Base-by-base conservation (phyloP, 2,329 filamentous ascomycete genomes). In the Aspergillus spinulosporus region DNA sequence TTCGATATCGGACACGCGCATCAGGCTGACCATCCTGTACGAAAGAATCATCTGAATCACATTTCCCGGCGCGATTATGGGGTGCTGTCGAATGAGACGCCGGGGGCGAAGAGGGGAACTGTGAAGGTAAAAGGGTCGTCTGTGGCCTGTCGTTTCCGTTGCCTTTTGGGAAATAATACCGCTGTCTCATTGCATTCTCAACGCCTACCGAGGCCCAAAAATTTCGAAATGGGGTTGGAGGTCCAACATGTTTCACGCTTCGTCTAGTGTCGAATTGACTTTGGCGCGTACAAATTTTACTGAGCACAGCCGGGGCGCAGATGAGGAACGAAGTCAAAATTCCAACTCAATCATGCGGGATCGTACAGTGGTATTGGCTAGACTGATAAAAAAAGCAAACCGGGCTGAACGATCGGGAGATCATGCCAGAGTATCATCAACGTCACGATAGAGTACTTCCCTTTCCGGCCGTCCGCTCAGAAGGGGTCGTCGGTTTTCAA, bases 401-500 rank as follows among this genome's bases (percentile, higher is more conserved):
- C 34, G 46, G 37, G 21, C 21, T 31, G 45, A 42, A 46, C 56
- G 6, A 28, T 45, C 11, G 21, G 14, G 52, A 58, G 48, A 40
- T 59, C 50, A 62, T 31, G 50, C 42, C 43, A 62, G 50, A 48
- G 54, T 54, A 48, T 68, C 67, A 62, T 76, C 74, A 49, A 67
- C 68, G 64, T 78, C 78, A 48, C 66, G 65, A 37, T 59, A 63
- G 44, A 67, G 65, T 32, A 62, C 65, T 4, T 62, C 59, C 56
- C 61, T 54, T 32, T 63, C 62, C 21, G 59, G 53, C 26, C 52
- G 60, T 43, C 59, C 63, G 57, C 65, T 66, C 34, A 71, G 59
- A 48, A 61, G 56, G 45, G 67, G 66, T 31, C 71, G 75, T 63
- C 83, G 78, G 52, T 84, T 79, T 73, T 97, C 92, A 49, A 97